phyloP scores from a whole-genome alignment of 768 basidiomycete genomes.

The Zangia roseola region DNA sequence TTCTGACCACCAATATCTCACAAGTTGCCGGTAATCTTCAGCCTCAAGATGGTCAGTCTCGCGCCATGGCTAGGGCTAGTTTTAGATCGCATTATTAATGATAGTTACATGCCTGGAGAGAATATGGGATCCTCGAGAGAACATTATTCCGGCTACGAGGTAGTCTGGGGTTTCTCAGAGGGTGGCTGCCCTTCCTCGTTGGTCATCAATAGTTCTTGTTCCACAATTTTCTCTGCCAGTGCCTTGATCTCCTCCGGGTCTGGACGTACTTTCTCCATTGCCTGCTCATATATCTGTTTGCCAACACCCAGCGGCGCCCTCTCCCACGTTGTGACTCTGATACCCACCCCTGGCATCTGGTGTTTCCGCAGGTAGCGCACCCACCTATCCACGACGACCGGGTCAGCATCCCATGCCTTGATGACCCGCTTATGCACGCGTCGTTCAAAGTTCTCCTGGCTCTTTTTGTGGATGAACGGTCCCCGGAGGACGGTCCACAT shows the following conservation, averaged over 20 bases:
- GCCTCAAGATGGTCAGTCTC: too few relatives aligned
- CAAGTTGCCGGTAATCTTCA: too few relatives aligned
- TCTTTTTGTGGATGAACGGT: conserved; percentile 92
- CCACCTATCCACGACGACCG: conserved; percentile 77
- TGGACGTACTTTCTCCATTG: conserved; percentile 35
- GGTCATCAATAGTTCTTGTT: conserved; percentile 24
- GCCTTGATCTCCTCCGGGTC: conserved; percentile 37
- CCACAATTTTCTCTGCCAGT: conserved; percentile 43
- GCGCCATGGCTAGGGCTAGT: background rate
- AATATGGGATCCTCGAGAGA: background rate
- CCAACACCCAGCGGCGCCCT: conserved; percentile 55
- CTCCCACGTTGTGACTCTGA: conserved; percentile 80
- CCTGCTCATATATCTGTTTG: conserved; percentile 35
- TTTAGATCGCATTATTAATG: conserved; percentile 10
- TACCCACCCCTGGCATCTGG: conserved; percentile 81
- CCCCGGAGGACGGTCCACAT: conserved; percentile 84
- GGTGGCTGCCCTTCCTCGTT: conserved; percentile 2
- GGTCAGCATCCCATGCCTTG: conserved; percentile 88
- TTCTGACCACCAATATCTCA: background rate
- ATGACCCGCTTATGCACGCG: conserved; percentile 80
- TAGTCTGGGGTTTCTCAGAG: background rate
- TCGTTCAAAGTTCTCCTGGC: conserved; percentile 93
- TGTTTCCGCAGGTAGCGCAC: conserved; percentile 74
- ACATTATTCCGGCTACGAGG: background rate
- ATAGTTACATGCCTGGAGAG: conserved; percentile 6